Conservation (phyloP, 2,329 filamentous ascomycete genomes). For the Thelonectria rubi region DNA sequence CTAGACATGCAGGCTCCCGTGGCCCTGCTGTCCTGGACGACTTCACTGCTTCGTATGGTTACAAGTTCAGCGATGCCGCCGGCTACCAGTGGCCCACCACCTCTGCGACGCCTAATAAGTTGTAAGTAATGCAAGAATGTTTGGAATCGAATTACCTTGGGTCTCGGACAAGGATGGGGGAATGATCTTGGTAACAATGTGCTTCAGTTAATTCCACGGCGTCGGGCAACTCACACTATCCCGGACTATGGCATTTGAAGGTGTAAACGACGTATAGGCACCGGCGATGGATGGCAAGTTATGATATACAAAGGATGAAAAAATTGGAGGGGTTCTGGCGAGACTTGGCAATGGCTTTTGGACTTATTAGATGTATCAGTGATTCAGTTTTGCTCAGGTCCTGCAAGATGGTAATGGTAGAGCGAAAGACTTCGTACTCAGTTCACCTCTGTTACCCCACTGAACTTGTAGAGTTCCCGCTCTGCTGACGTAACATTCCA, state of each 20-base stretch:
- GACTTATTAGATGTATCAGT: conserved; percentile 35
- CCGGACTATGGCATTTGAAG: conserved; percentile 36
- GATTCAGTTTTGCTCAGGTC: conserved; percentile 28
- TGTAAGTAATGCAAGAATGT: conserved; percentile 65
- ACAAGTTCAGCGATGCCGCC: conserved; percentile 97
- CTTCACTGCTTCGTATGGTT: conserved; percentile 97
- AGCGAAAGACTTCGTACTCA: conserved; percentile 33
- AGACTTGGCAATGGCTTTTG: conserved; percentile 34
- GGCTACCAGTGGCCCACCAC: conserved; percentile 95
- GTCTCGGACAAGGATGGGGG: conserved; percentile 15
- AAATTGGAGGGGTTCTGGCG: conserved; percentile 30
- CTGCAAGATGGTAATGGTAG: conserved; percentile 31
- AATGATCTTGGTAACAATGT: conserved; percentile 31
- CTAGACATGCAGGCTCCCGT: conserved; percentile 77
- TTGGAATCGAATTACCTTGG: conserved; percentile 25
- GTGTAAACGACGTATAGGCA: conserved; percentile 21
- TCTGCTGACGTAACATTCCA: conserved; percentile 1
- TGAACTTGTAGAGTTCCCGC: not conserved
- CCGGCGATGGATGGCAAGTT: conserved; percentile 33
- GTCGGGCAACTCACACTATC: conserved; percentile 30
- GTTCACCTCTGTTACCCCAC: too few relatives aligned
- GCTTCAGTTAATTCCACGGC: conserved; percentile 38
- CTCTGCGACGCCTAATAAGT: conserved; percentile 76
- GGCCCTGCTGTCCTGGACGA: conserved; percentile 96
- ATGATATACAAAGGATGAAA: conserved; percentile 32